A percentile compares a stretch with the other conserved stretches of the same genome.
phyloP scores from a whole-genome alignment of 1,139 yeast species.

The Hyphopichia wangnamkhiaoensis region DNA sequence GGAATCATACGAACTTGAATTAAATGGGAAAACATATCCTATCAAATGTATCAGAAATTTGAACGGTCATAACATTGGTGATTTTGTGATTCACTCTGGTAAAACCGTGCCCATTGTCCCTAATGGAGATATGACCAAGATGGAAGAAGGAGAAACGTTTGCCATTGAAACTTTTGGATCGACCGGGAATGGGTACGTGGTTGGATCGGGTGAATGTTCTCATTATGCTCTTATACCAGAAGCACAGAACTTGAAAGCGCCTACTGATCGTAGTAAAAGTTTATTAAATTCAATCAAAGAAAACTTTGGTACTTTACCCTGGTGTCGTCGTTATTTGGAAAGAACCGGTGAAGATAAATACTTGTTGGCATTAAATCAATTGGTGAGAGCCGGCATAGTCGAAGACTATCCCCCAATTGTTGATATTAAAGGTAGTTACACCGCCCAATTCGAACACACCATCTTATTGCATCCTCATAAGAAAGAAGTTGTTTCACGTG shows the following conservation, averaged over 20 bases:
- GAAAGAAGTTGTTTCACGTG: conserved; percentile 93
- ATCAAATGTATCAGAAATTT: conserved; percentile 88
- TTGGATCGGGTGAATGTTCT: conserved; percentile 87
- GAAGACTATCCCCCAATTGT: conserved; percentile 97
- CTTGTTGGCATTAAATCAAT: conserved; percentile 80
- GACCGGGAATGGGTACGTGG: conserved; percentile 91
- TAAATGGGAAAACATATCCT: conserved; percentile 82
- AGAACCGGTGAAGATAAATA: conserved; percentile 91
- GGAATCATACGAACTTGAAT: conserved; percentile 94
- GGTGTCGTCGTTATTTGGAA: conserved; percentile 94
- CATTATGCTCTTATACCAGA: conserved; percentile 76
- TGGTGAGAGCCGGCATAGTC: conserved; percentile 83
- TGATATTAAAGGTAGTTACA: conserved; percentile 81
- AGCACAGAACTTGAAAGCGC: conserved; percentile 41
- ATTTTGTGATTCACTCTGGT: conserved; percentile 86
- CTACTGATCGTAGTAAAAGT: conserved; percentile 66
- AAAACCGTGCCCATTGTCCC: conserved; percentile 95
- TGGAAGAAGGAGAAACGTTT: conserved; percentile 98
- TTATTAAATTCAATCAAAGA: conserved; percentile 69
- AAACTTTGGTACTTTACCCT: conserved; percentile 91
- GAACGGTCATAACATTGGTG: conserved; percentile 91
- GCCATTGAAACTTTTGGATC: conserved; percentile 98
- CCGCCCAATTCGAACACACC: conserved; percentile 97
- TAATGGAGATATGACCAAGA: conserved; percentile 89
- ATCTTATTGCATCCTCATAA: conserved; percentile 84